Percentiles rank a stretch among this genome's conserved stretches.
phyloP scores from a whole-genome alignment of 257 asterid genomes.

The Primulina tabacum region DNA sequence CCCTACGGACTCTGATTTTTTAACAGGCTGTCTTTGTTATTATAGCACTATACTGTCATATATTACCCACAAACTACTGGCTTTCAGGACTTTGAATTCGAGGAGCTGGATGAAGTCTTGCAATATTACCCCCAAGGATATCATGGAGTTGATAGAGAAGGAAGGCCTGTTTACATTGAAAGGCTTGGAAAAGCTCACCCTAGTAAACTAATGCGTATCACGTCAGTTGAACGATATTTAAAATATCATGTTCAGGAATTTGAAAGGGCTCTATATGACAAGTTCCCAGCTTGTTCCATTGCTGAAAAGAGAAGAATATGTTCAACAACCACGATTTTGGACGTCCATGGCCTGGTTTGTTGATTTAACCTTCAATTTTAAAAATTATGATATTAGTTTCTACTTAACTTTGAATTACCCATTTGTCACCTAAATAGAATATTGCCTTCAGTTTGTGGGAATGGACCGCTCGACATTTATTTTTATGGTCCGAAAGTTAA shows the following conservation, averaged over 20 bases:
- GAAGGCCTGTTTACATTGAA: slow-evolving; percentile 95
- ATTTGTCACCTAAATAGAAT: slow-evolving; percentile 17
- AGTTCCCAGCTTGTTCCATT: slow-evolving; percentile 91
- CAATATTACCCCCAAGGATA: slow-evolving; percentile 95
- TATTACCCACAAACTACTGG: slow-evolving; percentile 22
- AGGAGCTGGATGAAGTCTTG: slow-evolving; percentile 84
- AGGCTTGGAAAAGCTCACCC: slow-evolving; percentile 93
- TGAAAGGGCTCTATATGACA: slow-evolving; percentile 77
- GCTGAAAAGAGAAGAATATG: slow-evolving; percentile 77
- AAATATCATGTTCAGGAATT: slow-evolving; percentile 95
- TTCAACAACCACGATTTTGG: slow-evolving; percentile 83
- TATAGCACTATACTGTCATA: slow-evolving; percentile 4
- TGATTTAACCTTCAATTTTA: slow-evolving; percentile 23
- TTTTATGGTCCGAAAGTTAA: background rate
- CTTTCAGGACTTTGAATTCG: slow-evolving; percentile 73
- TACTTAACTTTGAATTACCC: slow-evolving; percentile 1
- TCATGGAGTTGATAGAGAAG: slow-evolving; percentile 97
- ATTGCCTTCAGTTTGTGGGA: slow-evolving; percentile 6
- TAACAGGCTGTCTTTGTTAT: background rate
- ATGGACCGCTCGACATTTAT: slow-evolving; percentile 3
- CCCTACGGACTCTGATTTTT: background rate
- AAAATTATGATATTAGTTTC: too few relatives aligned
- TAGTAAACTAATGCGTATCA: slow-evolving; percentile 65
- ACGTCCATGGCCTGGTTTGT: slow-evolving; percentile 92
- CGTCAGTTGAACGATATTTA: slow-evolving; percentile 74